Percentiles rank a stretch among this genome's conserved stretches.
These are phyloP conservation scores for Penicillium glabrum DNA, from an alignment of 2,329 filamentous ascomycete genomes.

Conservation along the genomic window DNA sequence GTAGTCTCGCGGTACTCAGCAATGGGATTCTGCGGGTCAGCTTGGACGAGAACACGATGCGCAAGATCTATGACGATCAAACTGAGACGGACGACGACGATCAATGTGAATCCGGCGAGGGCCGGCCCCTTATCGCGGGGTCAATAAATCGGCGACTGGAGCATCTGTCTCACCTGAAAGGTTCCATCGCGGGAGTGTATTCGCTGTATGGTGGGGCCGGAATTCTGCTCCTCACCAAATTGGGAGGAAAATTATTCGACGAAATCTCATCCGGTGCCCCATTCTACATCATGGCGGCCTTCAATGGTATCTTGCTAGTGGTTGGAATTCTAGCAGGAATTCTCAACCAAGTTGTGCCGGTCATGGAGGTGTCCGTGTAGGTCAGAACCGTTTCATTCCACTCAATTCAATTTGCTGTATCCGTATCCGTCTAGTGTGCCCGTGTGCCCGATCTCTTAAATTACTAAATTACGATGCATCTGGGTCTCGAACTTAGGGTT, in stretches of 20 bases:
- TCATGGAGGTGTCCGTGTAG: constrained; percentile 3
- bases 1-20: constrained; percentile 84
- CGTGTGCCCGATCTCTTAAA: background rate
- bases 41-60: constrained; percentile 14
- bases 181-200: constrained; percentile 92
- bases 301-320: constrained; percentile 71
- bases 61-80: constrained; percentile 15
- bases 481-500: background rate
- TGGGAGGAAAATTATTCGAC: constrained; percentile 87
- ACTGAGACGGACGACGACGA: constrained; percentile 4
- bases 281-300: constrained; percentile 90
- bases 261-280: constrained; percentile 70
- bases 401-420: background rate
- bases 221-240: constrained; percentile 86
- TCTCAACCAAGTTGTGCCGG: constrained; percentile 20
- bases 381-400: background rate
- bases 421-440: background rate
- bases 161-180: constrained; percentile 68
- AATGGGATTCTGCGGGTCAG: constrained; percentile 66
- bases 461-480: background rate
- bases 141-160: constrained; percentile 23
- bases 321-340: constrained; percentile 31
- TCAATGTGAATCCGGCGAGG: constrained; percentile 22
- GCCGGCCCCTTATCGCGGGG: constrained; percentile 30
- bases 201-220: constrained; percentile 86